Conservation (phyloP, 345 rosid species). For the Eucalyptus pumila region DNA sequence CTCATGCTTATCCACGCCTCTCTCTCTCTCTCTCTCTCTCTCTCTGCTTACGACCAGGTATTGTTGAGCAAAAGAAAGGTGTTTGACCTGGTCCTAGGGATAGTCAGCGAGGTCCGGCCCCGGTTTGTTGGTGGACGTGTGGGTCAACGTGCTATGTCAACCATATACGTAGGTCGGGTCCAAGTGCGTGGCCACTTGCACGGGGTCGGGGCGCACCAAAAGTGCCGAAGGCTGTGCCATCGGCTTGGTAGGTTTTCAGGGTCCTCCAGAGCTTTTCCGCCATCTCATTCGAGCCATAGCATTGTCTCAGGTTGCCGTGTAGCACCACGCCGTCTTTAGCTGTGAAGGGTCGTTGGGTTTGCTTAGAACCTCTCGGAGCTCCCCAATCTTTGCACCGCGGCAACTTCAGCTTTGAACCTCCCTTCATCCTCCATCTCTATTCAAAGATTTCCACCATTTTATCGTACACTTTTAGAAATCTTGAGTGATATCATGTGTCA, state of each 20-base stretch:
- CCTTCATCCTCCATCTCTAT: conserved; percentile 93
- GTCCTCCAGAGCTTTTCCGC: conserved; percentile 83
- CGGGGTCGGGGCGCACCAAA: conserved; percentile 88
- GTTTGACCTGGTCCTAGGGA: conserved; percentile 88
- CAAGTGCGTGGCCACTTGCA: conserved; percentile 78
- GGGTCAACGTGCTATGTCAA: conserved; percentile 95
- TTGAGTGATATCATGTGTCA: background rate
- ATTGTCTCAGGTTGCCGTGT: conserved; percentile 68
- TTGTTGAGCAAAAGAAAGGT: conserved; percentile 83
- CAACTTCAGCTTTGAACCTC: conserved; percentile 74
- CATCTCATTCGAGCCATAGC: conserved; percentile 77
- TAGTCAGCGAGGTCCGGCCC: conserved; percentile 96
- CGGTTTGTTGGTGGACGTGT: conserved; percentile 79
- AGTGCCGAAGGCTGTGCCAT: conserved; percentile 72
- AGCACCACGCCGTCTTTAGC: conserved; percentile 87
- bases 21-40: conserved; percentile 54
- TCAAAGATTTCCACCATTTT: background rate
- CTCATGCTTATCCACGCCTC: conserved; percentile 78
- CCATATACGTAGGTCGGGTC: conserved; percentile 85
- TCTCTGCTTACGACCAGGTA: conserved; percentile 80
- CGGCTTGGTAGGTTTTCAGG: conserved; percentile 75
- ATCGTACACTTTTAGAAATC: background rate
- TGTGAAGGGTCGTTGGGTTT: conserved; percentile 63
- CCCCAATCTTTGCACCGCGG: conserved; percentile 93
- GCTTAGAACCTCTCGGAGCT: conserved; percentile 86